A percentile compares a stretch with the other conserved stretches of the same genome.
Evolutionary conservation across 169 alveolate genomes (phyloP).

Genomic region (Theileria annulata): DNA sequence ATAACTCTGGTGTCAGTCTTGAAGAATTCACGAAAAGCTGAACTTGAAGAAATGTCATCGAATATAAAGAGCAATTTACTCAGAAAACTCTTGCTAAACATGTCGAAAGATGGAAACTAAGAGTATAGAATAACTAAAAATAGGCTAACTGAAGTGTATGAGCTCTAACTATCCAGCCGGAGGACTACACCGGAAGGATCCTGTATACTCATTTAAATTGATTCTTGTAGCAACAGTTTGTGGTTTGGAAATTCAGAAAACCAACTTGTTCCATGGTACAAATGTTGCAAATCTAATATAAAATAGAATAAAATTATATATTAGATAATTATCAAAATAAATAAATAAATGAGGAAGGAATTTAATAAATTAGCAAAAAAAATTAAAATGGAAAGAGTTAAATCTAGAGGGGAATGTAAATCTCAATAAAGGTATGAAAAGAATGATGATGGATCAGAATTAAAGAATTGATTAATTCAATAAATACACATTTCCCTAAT

Average conservation of each 20-base stretch:
- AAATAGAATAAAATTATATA: not conserved
- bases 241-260: not conserved
- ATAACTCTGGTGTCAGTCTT: constrained; percentile 21
- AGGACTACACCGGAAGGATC: constrained; percentile 11
- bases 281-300: not conserved
- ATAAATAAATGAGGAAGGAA: not conserved
- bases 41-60: constrained; percentile 4
- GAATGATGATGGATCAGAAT: not conserved
- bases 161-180: constrained; percentile 24
- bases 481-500: not conserved
- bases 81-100: not conserved
- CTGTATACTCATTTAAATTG: constrained; percentile 9
- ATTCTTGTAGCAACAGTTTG: constrained; percentile 3
- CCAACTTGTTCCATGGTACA: not conserved
- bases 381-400: not conserved
- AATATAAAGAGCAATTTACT: not conserved
- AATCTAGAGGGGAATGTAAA: not conserved
- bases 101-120: not conserved
- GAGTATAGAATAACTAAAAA: not conserved
- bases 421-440: not conserved
- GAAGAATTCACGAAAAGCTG: not conserved
- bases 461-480: too few relatives aligned
- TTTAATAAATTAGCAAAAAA: not conserved
- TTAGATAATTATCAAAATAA: not conserved
- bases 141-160: not conserved